These are phyloP conservation scores for Taiozyma sp. DNA, from an alignment of 1,139 yeast species.

Conservation along the genomic window DNA sequence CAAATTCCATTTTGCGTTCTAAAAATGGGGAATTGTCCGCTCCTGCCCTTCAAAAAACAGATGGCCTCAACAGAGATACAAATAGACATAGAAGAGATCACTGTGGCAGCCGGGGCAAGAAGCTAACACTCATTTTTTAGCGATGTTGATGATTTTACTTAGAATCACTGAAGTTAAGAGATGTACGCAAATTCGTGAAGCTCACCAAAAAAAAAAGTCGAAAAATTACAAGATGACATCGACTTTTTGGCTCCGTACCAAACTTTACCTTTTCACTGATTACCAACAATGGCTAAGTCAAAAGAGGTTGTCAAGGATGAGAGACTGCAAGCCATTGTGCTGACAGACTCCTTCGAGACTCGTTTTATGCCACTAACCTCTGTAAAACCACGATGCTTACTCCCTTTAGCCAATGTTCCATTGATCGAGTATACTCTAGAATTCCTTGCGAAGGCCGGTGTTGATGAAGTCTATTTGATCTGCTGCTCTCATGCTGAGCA, in stretches of 20 bases:
- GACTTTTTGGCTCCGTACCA: conserved; percentile 1
- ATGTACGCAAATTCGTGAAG: neutral
- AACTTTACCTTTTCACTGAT: conserved; percentile 10
- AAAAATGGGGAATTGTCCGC: neutral
- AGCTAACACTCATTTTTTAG: neutral
- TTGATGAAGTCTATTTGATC: conserved; percentile 82
- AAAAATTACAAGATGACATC: neutral
- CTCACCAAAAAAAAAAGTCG: neutral
- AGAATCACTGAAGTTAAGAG: neutral
- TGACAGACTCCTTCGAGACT: conserved; percentile 89
- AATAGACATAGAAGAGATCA: neutral
- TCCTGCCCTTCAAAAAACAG: neutral
- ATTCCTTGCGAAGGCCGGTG: conserved; percentile 87
- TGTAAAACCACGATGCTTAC: conserved; percentile 77
- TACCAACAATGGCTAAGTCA: conserved; percentile 40
- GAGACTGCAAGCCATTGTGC: conserved; percentile 85
- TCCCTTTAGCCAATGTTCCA: conserved; percentile 91
- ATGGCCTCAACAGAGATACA: neutral
- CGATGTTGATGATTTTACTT: neutral
- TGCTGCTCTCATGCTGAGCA: conserved; percentile 90
- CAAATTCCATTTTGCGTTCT: neutral
- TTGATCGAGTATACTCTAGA: conserved; percentile 91
- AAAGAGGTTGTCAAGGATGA: conserved; percentile 62
- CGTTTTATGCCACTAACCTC: conserved; percentile 90
- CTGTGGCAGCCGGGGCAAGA: neutral